Base-by-base conservation (phyloP, 352 stramenopile species). In the Phytopythium cucurbitacearum region DNA sequence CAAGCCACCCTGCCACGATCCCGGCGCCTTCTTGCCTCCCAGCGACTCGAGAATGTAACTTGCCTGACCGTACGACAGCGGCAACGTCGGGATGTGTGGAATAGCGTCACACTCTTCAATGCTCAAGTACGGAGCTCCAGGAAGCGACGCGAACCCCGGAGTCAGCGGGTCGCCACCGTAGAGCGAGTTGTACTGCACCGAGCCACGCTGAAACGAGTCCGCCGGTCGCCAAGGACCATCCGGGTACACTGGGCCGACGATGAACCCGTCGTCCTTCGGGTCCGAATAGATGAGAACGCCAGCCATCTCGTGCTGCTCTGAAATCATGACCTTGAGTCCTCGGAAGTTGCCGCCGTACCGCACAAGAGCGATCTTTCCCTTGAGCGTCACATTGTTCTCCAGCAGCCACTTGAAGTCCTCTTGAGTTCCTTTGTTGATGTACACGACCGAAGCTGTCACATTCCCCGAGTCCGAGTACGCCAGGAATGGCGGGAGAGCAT, bases 351-450 rank as follows among this genome's bases (percentile, higher is more conserved):
- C 46, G 37, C 80, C 82, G 57, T 93, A 93, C 13, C 82, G 65
- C 33, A 81, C 61, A n/a, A 93, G 56, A 1, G 86, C 80, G 28
- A 93, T 82, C 35, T 60, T 82, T 32, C 67, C 73, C 7, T 77
- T 49, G 4, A 93, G 64, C 1, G 54, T 62, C 46, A 93, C 69
- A 28, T 75, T 67, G 45, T 47, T 51, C 38, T 44, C 48, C 3
- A 35, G 36, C 0, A 67, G 54, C 59, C 59, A 67, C 45, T 67
- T 34, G 34, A 67, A 67, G 40, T 96, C 85, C 45, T 73, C 39
- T 8, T 73, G 86, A 33, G 58, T 64, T 4, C 80, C 87, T 48
- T 89, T 89, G 63, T 96, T 95, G 34, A 71, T 85, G 64, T 94
- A 96, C 49, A 96, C 85, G 4, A 90, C 51, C 3, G 76, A 64